These are phyloP conservation scores for Solanum lignicaule DNA, from an alignment of 257 asterid species.

Conservation along the genomic window DNA sequence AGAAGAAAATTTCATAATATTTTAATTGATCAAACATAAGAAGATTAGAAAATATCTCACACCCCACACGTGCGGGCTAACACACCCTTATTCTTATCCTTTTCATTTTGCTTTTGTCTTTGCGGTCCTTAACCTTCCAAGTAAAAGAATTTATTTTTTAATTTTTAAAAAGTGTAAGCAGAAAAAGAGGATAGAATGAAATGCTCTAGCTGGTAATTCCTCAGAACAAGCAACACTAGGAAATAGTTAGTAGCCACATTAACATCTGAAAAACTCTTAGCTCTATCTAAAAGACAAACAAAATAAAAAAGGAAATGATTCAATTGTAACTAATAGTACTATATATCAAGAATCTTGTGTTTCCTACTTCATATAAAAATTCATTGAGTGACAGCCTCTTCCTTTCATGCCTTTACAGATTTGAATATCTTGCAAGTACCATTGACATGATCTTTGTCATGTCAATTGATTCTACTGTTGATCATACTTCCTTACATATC, in stretches of 20 bases:
- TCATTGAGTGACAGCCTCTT: background rate
- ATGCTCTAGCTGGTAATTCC: background rate
- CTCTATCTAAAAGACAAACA: background rate
- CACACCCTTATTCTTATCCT: background rate
- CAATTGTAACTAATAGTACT: background rate
- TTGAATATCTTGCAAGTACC: background rate
- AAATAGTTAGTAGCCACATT: background rate
- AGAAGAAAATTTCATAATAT: background rate
- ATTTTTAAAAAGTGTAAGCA: background rate
- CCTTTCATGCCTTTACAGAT: background rate
- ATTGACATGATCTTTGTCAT: background rate
- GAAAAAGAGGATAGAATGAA: background rate
- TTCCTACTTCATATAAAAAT: background rate
- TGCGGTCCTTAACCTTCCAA: background rate
- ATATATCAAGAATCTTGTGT: background rate
- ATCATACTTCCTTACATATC: background rate
- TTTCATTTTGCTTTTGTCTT: background rate
- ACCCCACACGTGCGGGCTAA: background rate
- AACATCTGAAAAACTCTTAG: background rate
- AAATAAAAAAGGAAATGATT: background rate
- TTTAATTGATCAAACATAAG: background rate
- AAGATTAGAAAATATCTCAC: background rate
- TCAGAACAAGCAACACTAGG: background rate
- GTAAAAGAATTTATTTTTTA: background rate
- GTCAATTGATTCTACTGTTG: background rate